Conservation (phyloP, 208 protist species). For the Crithidia thermophila region DNA sequence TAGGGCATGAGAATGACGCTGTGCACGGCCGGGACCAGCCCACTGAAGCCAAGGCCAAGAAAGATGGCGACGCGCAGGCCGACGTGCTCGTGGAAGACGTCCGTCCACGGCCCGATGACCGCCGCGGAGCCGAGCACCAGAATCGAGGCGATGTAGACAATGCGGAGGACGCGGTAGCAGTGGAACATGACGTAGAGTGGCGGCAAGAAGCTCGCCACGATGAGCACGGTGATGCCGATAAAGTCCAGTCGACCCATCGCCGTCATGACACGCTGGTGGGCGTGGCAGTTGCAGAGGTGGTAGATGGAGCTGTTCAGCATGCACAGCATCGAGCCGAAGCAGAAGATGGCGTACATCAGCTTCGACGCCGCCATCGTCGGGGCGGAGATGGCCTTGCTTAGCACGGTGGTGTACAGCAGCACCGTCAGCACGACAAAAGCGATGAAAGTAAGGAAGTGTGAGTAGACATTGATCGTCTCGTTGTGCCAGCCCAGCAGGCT, state of each 20-base stretch:
- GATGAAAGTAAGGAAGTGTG: constrained; percentile 71
- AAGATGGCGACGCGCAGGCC: constrained; percentile 65
- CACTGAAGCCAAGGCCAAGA: constrained; percentile 64
- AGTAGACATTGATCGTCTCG: constrained; percentile 89
- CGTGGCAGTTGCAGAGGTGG: constrained; percentile 70
- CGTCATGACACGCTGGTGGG: constrained; percentile 47
- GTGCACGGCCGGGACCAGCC: constrained; percentile 67
- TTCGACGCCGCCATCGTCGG: constrained; percentile 20
- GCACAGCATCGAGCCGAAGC: constrained; percentile 72
- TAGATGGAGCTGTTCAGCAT: constrained; percentile 77
- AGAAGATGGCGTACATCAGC: constrained; percentile 77
- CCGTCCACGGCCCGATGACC: constrained; percentile 69
- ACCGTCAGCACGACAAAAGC: constrained; percentile 60
- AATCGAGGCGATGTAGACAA: constrained; percentile 70
- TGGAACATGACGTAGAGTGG: constrained; percentile 81
- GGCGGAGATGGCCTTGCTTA: constrained; percentile 23
- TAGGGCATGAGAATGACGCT: constrained; percentile 43
- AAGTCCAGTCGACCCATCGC: constrained; percentile 80
- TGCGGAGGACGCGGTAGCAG: constrained; percentile 61
- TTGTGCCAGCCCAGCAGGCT: constrained; percentile 85
- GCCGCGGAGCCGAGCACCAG: constrained; percentile 61
- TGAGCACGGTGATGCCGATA: constrained; percentile 83
- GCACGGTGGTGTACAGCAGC: constrained; percentile 48
- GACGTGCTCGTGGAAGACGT: constrained; percentile 53
- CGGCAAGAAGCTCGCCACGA: constrained; percentile 83